phyloP scores from a whole-genome alignment of 352 stramenopile genomes.

The Globisporangium cylindrosporum region DNA sequence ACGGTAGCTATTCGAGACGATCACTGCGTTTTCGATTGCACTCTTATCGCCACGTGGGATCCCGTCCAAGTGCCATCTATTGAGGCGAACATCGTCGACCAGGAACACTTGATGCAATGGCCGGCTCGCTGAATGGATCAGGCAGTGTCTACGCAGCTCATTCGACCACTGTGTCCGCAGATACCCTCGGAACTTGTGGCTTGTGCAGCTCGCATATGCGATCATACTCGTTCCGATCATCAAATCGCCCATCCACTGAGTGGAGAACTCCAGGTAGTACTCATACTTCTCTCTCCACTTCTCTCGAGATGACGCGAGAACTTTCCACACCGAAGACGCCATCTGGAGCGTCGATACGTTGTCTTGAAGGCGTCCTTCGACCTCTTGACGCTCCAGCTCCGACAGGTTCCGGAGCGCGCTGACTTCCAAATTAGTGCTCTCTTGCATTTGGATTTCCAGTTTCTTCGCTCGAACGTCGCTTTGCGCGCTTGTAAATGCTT shows the following conservation, averaged over 20 bases:
- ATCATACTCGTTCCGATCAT: conserved; percentile 55
- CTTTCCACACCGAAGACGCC: conserved; percentile 50
- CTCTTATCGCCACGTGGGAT: conserved; percentile 33
- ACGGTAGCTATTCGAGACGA: conserved; percentile 35
- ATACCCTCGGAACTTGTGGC: conserved; percentile 6
- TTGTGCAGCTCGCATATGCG: conserved; percentile 41
- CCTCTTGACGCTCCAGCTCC: conserved; percentile 45
- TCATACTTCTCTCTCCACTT: conserved; percentile 43
- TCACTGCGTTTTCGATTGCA: conserved; percentile 44
- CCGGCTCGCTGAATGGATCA: conserved; percentile 29
- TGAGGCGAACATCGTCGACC: conserved; percentile 29
- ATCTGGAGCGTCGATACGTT: conserved; percentile 57
- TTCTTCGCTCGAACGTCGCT: conserved; percentile 28
- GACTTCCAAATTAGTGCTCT: conserved; percentile 29
- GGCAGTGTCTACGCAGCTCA: conserved; percentile 25
- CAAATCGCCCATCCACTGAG: conserved; percentile 54
- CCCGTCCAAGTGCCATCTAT: conserved; percentile 44
- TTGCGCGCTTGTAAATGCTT: conserved; percentile 37
- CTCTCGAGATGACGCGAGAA: conserved; percentile 37
- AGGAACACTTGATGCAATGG: conserved; percentile 32
- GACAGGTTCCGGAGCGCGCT: conserved; percentile 38
- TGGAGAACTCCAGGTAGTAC: conserved; percentile 35
- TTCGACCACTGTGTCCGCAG: conserved; percentile 41
- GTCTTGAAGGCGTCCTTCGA: conserved; percentile 48
- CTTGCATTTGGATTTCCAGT: conserved; percentile 39